A percentile compares a stretch with the other conserved stretches of the same genome.
These are phyloP conservation scores for Metarhizium guizhouense DNA, from an alignment of 2,329 filamentous ascomycete genomes.

Conservation along the genomic window DNA sequence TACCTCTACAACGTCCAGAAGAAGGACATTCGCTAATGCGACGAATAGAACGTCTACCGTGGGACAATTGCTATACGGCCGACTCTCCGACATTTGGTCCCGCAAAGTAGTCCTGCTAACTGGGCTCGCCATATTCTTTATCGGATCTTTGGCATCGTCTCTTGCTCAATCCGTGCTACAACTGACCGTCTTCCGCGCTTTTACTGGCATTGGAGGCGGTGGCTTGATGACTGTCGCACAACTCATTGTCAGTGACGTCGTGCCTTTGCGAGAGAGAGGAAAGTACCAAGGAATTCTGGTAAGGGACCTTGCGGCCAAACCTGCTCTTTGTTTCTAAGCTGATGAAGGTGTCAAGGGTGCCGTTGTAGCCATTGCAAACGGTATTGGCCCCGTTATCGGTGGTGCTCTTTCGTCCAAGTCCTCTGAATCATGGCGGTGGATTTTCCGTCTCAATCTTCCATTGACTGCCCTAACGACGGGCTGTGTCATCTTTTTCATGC, in stretches of 20 bases:
- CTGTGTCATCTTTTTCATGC: conserved; percentile 46
- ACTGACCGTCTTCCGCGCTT: conserved; percentile 30
- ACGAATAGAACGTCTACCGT: conserved; percentile 32
- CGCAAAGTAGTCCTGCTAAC: conserved; percentile 30
- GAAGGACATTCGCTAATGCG: neutral
- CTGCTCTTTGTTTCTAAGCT: neutral
- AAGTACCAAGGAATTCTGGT: conserved; percentile 59
- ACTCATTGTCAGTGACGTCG: conserved; percentile 62
- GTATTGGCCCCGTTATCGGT: conserved; percentile 45
- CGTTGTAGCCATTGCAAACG: conserved; percentile 44
- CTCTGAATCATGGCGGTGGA: conserved; percentile 41
- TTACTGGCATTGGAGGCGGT: conserved; percentile 53
- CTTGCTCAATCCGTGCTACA: conserved; percentile 30
- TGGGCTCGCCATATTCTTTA: conserved; percentile 32
- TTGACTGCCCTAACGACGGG: conserved; percentile 37
- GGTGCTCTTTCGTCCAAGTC: conserved; percentile 38
- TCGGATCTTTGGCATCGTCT: conserved; percentile 34
- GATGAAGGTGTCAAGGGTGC: conserved; percentile 24
- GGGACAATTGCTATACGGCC: conserved; percentile 36
- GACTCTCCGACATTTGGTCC: conserved; percentile 38
- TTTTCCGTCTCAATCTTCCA: conserved; percentile 45
- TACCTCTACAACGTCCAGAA: no score
- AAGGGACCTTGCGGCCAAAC: neutral
- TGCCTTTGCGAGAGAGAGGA: conserved; percentile 59
- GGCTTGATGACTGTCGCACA: conserved; percentile 63